Percentiles rank a stretch among this genome's conserved stretches.
Evolutionary conservation across 2,329 filamentous ascomycete genomes (phyloP).

Genomic region (Cryoendolithus antarcticus): DNA sequence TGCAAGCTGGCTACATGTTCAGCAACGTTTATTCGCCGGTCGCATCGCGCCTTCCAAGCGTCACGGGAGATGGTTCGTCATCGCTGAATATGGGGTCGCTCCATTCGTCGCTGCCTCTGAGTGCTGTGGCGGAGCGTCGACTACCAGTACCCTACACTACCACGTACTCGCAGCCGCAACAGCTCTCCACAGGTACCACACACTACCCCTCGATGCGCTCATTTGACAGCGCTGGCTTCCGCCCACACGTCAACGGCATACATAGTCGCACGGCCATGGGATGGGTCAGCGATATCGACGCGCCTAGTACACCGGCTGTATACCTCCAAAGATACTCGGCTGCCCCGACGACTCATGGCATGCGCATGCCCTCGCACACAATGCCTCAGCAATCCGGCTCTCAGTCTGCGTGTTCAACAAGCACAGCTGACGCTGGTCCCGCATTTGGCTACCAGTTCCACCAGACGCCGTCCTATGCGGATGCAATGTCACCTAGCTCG

Average conservation of each 20-base stretch:
- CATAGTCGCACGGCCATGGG: slow-evolving; percentile 20
- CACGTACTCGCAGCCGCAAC: slow-evolving; percentile 8
- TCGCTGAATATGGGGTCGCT: slow-evolving; percentile 23
- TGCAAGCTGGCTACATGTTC: slow-evolving; percentile 16
- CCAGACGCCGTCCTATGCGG: slow-evolving; percentile 11
- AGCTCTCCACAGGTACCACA: slow-evolving; percentile 10
- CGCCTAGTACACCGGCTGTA: background rate
- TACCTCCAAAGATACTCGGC: background rate
- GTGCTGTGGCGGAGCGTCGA: slow-evolving; percentile 20
- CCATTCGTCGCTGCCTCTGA: slow-evolving; percentile 21
- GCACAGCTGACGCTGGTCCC: slow-evolving; percentile 7
- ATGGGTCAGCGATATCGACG: slow-evolving; percentile 13
- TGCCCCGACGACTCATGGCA: background rate
- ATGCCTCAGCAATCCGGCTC: slow-evolving; percentile 2
- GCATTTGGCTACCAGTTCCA: slow-evolving; percentile 18
- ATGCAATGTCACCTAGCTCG: slow-evolving; percentile 14
- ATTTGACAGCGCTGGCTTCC: slow-evolving; percentile 10
- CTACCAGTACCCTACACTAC: slow-evolving; percentile 18
- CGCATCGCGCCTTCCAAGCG: slow-evolving; percentile 15
- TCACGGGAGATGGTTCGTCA: slow-evolving; percentile 17
- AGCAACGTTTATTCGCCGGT: slow-evolving; percentile 14
- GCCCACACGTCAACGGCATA: slow-evolving; percentile 16
- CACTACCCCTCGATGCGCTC: slow-evolving; percentile 15
- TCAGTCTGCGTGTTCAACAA: background rate
- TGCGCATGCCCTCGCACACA: background rate